Conservation (phyloP, 768 basidiomycete species). For the Leccinum imitatum region DNA sequence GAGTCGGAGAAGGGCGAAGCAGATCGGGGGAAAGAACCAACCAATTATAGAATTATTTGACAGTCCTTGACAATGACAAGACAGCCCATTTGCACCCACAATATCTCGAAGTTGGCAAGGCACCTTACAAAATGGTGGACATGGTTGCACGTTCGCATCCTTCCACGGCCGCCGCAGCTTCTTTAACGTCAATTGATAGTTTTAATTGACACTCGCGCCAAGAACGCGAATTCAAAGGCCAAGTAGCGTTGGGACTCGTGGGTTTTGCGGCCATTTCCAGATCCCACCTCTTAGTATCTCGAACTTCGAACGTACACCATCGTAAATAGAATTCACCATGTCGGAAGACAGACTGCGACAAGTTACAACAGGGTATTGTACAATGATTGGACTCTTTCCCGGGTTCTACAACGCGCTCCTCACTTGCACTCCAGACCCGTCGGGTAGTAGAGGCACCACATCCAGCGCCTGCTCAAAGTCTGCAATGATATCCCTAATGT, state of each 20-base stretch:
- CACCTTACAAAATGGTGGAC: neutral
- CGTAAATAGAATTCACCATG: too few relatives aligned
- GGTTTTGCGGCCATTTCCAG: too few relatives aligned
- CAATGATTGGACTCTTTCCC: neutral
- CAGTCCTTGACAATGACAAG: neutral
- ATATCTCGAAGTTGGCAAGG: too few relatives aligned
- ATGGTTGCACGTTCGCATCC: too few relatives aligned
- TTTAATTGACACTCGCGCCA: too few relatives aligned
- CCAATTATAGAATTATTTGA: neutral
- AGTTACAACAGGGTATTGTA: neutral
- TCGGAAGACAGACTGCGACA: too few relatives aligned
- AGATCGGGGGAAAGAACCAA: neutral
- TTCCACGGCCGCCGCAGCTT: too few relatives aligned
- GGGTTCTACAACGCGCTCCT: slow-evolving; percentile 1
- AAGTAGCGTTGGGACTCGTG: too few relatives aligned
- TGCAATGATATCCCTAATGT: slow-evolving; percentile 46
- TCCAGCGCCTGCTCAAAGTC: slow-evolving; percentile 44
- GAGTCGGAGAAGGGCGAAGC: neutral
- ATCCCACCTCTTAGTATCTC: too few relatives aligned
- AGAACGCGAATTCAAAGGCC: too few relatives aligned
- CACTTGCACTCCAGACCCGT: neutral
- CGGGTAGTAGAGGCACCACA: slow-evolving; percentile 12
- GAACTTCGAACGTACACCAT: too few relatives aligned
- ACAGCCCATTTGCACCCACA: neutral
- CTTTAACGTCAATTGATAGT: too few relatives aligned